phyloP scores from a whole-genome alignment of 1,139 yeast species.

The Yamadazyma spencermartinsiae region DNA sequence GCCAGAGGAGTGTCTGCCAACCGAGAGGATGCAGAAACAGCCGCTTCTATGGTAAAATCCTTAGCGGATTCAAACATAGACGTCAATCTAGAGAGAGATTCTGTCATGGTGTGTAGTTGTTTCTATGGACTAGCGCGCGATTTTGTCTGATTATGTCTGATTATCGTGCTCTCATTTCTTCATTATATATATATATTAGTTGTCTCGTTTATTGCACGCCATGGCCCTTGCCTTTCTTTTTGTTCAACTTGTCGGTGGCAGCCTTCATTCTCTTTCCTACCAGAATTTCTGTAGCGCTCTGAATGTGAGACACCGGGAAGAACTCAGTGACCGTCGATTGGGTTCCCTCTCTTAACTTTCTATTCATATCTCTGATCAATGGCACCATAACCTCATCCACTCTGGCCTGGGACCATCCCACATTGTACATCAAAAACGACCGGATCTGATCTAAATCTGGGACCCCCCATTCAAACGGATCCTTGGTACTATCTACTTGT shows the following conservation, averaged over 20 bases:
- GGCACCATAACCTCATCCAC: constrained; percentile 91
- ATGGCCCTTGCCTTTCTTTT: constrained; percentile 10
- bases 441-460: constrained; percentile 84
- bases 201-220: too few species aligned
- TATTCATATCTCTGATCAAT: constrained; percentile 75
- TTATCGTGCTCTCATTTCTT: too few species aligned
- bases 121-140: constrained; percentile 43
- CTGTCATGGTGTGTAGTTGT: constrained; percentile 39
- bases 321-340: constrained; percentile 61
- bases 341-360: constrained; percentile 51
- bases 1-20: constrained; percentile 58
- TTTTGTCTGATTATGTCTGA: constrained; percentile 33
- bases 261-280: constrained; percentile 60
- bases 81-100: constrained; percentile 41
- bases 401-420: constrained; percentile 80
- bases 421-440: constrained; percentile 61
- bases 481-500: constrained; percentile 77
- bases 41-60: constrained; percentile 78
- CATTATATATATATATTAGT: too few species aligned
- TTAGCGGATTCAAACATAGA: constrained; percentile 75
- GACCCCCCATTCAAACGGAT: constrained; percentile 84
- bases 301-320: constrained; percentile 53
- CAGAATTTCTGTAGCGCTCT: constrained; percentile 43
- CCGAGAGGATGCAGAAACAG: constrained; percentile 71
- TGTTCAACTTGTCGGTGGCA: constrained; percentile 55